Evolutionary conservation across 805 yeast species (phyloP), one percentile per base, ranked within the genome.

Genomic region (Lachancea meyersii): DNA sequence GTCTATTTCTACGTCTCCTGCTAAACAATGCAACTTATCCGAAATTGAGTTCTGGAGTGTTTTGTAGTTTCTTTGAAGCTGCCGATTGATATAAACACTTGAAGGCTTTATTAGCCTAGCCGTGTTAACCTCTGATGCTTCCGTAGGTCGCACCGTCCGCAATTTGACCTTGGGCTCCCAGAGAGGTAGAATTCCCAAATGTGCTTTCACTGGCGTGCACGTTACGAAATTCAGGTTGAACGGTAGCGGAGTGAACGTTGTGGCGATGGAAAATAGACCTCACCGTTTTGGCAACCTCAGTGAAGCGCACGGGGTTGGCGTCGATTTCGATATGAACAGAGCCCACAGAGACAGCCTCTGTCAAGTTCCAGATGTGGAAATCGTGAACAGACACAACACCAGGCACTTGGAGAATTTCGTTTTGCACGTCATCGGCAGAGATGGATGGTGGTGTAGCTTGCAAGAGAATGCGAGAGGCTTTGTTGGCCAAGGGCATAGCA

Each of bases 341-440:
- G 1, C 97, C 96, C 58, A 91, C 86, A 51, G 80, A 73, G 43
- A 85, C 75, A 47, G 80, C 82, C 65, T 91, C 98, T 38, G 89
- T 86, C 52, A 91, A 73, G 60, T 88, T 91, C 98, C 98, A 91
- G 45, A 91, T 81, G 64, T 91, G 98, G 72, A 91, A 81, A 65
- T 91, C 98, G 63, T 91, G 98, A 24, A 93, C 81, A 1, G 94
- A 84, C 44, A 76, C 72, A 40, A 91, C 91, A 20, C 89, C 85
- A 1, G 78, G 75, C 16, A 93, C 70, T 14, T 75, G 66, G 28
- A 78, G 63, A 35, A 91, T 82, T 47, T 85, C 86, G 38, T 72
- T 68, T 45, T 80, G 76, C 34, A 93, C 86, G 23, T 73, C 74
- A 48, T 84, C 82, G 16, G 94, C 81, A 52, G 87, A 79, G 42